Evolutionary conservation across 108 stramenopile genomes (phyloP), one percentile per base, ranked within the genome.

Genomic region (Parmales sp.): DNA sequence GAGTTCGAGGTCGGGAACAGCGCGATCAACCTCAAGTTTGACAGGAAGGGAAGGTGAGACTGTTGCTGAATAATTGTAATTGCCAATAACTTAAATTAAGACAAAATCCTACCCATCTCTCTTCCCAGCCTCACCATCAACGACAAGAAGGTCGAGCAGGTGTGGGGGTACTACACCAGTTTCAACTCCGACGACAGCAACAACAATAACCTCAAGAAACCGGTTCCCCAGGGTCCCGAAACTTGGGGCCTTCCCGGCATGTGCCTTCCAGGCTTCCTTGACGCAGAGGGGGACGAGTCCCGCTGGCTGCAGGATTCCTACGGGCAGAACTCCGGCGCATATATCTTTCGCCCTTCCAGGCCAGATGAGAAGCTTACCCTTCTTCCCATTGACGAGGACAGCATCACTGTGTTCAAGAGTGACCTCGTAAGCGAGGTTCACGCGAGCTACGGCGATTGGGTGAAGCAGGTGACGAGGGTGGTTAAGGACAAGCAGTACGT

Each of bases 321-420:
- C 1, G 49, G 51, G 25, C 88, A 90, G 71, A 83, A 88, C 71
- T 89, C 90, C 6, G 97, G 97, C 26, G 97, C 97, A 0, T 98
- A 98, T 72, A 91, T 98, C 20, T 95, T 98, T 68, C 82, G 97
- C 60, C 93, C 95, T 13, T 80, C 80, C 71, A 67, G 74, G 25
- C 69, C 69, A 19, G 38, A 75, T 70, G 45, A 66, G 73, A 9
- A 38, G 34, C 20, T 36, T 25, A 60, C 19, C 22, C 45, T 8
- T 22, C 41, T 46, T 20, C 37, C 20, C 1, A 19, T 69, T 31
- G 64, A 73, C 7, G 39, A 25, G 38, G 45, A 72, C 25, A 22
- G 18, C 28, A 38, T 36, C 22, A 7, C 37, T 13, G 68, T 72
- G 19, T 66, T 66, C 26, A 50, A 73, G 37, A 68, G 66, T 26